These are phyloP conservation scores for Selaginella tamariscina DNA, from an alignment of 75 land plant genomes.

Conservation along the genomic window DNA sequence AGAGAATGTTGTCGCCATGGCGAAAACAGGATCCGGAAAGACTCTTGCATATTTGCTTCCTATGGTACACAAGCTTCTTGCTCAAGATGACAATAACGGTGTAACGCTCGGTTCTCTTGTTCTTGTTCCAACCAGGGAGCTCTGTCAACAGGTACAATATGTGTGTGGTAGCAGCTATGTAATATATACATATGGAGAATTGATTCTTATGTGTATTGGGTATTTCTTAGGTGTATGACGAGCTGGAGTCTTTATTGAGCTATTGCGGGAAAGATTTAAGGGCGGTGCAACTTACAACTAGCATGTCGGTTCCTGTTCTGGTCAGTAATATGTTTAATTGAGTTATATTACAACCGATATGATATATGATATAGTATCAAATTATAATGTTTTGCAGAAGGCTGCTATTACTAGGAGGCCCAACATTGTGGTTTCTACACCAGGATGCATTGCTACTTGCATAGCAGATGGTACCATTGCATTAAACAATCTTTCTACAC, in stretches of 20 bases:
- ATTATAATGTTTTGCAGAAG: constrained; percentile 34
- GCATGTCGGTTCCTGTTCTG: constrained; percentile 49
- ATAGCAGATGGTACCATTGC: constrained; percentile 37
- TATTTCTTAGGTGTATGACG: constrained; percentile 40
- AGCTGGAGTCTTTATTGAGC: constrained; percentile 46
- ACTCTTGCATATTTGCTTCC: constrained; percentile 87
- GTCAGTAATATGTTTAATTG: constrained; percentile 20
- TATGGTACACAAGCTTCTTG: constrained; percentile 59
- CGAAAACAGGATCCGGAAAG: constrained; percentile 92
- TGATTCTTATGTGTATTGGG: too few relatives aligned
- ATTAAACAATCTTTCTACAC: constrained; percentile 32
- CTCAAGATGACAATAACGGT: constrained; percentile 29
- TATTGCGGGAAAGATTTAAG: constrained; percentile 55
- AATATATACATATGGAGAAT: too few relatives aligned
- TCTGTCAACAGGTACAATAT: constrained; percentile 63
- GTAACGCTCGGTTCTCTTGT: constrained; percentile 52
- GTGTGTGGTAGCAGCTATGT: not conserved
- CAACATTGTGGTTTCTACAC: constrained; percentile 76
- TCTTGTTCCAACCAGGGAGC: constrained; percentile 89
- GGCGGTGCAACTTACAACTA: constrained; percentile 57
- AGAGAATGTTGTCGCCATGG: constrained; percentile 85
- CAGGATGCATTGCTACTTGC: constrained; percentile 66
- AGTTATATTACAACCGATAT: too few relatives aligned
- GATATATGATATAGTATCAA: too few relatives aligned
- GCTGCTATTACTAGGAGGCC: constrained; percentile 55